Base-by-base conservation (phyloP, 148 eudicot genomes). In the Rhododendron kiyosumense region DNA sequence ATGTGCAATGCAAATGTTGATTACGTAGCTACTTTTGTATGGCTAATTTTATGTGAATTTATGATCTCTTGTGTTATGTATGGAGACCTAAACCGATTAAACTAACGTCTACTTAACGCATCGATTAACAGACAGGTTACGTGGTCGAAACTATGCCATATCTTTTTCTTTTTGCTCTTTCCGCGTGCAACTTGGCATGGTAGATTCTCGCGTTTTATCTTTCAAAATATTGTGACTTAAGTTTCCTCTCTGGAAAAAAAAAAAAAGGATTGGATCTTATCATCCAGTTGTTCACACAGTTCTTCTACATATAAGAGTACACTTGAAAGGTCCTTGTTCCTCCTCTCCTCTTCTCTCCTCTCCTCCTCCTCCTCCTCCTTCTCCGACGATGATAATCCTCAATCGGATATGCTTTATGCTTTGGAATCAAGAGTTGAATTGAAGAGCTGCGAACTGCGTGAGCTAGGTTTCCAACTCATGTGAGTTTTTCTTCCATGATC, bases 91-190 rank as follows among this genome's bases (percentile, higher is more conserved):
- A 28, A 69, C 36, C 75, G 4, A 36, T 26, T 69, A 30, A 51
- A 73, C 51, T 20, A 32, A 48, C 4, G 18, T 7, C 11, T 34
- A 32, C 4, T 67, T 32, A 49, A 45, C 7, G 1, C 12, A 81
- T 79, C 28, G n/a, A 83, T 28, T 24, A 49, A 43, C 75, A 73
- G 26, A 52, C 84, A 41, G 2, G 84, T 85, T 84, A 83, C 74
- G 76, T 87, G 91, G 89, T 65, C 2, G 69, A 41, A 71, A 82
- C 69, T 78, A 49, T 7, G 77, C 89, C 89, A 85, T 80, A 69
- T 79, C 86, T 78, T 89, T 87, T 87, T 85, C 84, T 87, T 89
- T 82, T 52, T 20, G 22, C 87, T 65, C 76, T 82, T 85, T 82
- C 77, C 48, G 69, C 59, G 76, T 71, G 89, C 87, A 82, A 84